Evolutionary conservation across 495 filamentous ascomycete species (phyloP), one percentile per base, ranked within the genome.

Genomic region (Astrothelium subdiscretum): DNA sequence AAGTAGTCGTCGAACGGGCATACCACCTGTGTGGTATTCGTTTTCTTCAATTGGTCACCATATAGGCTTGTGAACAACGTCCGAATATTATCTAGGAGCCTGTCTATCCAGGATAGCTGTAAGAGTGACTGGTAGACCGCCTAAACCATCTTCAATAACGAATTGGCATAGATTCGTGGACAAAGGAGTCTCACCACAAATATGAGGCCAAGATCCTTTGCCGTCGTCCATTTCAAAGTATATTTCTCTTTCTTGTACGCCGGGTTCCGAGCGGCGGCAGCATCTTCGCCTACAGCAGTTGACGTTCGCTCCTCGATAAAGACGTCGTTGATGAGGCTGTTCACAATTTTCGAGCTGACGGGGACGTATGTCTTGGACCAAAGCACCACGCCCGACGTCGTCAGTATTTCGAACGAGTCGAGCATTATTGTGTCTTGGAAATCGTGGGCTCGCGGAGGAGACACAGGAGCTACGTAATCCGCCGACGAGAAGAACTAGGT

Each of bases 71-170:
- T 82, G 70, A 97, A 98, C 32, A 98, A 82, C 6, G 88, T 89
- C 65, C 86, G 88, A 59, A 97, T 88, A 65, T 97, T 96, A 68
- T 96, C 92, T 62, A 98, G 79, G 24, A 98, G 88, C 73, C 92
- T 92, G 70, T 97, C 94, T 66, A 97, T 90, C 94, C 94, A 98
- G 2, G 90, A 89, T 18, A 98, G 84, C 71, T 96, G 92, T 10
- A 98, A 77, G 8, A 98, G 82, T 29, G 91, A 96, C 72, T 95
- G 89, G 74, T 98, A 98, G 62, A 98, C 94, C 59, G 92, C 94
- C 92, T 98, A 68, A 10, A 59, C 65, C 60, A 61, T 63, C 42
- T 42, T 42, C 6, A 59, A 24, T 15, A 15, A 38, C 5, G n/a
- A 51, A 18, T 43, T 6, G 2, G 8, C 3, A 31, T n/a, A 12